Evolutionary conservation across 257 asterid genomes (phyloP).

Genomic region (Plantago ovata): DNA sequence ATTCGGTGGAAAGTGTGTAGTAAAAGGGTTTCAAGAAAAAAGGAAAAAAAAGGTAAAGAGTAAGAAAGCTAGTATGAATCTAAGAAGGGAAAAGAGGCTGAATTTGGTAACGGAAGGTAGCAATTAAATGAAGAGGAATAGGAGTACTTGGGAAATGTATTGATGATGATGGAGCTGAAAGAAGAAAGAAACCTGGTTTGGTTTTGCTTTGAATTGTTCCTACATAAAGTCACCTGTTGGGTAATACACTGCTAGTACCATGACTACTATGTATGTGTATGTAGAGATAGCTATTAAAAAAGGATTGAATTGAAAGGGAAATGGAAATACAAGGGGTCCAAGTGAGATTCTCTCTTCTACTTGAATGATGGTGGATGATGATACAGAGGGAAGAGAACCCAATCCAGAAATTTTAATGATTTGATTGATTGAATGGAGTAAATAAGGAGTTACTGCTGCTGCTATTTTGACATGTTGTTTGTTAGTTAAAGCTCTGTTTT

Average conservation of each 20-base stretch:
- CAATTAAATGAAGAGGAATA: neutral
- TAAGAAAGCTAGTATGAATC: too few species aligned
- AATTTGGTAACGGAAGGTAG: neutral
- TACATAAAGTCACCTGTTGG: neutral
- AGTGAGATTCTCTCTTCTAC: conserved; percentile 6
- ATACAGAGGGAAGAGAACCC: too few species aligned
- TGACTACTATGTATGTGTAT: too few species aligned
- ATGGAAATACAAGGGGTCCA: neutral
- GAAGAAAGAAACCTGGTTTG: neutral
- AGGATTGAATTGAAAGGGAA: neutral
- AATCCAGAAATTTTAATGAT: neutral
- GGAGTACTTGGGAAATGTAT: neutral
- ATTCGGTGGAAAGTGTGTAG: conserved; percentile 6
- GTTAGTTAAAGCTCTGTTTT: neutral
- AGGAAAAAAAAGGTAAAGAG: neutral
- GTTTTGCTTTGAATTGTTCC: neutral
- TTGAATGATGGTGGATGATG: neutral
- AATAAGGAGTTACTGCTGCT: neutral
- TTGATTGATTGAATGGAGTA: too few species aligned
- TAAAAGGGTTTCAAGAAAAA: conserved; percentile 1
- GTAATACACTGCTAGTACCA: too few species aligned
- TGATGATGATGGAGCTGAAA: neutral
- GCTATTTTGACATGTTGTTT: neutral
- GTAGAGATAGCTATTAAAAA: too few species aligned
- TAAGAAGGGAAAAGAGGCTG: neutral